Base-by-base conservation (phyloP, 352 stramenopile species). In the Phytopythium montanum region DNA sequence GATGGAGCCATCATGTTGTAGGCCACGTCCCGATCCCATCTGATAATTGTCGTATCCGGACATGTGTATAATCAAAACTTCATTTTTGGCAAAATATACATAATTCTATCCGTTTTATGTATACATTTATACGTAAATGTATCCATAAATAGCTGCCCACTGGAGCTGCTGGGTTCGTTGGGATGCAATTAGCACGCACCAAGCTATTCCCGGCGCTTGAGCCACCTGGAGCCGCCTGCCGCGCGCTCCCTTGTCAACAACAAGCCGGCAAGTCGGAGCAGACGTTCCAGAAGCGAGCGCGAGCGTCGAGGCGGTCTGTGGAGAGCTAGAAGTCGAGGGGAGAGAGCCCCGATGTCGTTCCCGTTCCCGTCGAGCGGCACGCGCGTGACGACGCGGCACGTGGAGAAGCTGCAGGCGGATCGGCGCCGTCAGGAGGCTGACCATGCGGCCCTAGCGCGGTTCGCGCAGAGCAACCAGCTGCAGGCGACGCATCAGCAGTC, bases 381-480 rank as follows among this genome's bases (percentile, higher is more conserved):
- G 66, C 81, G 78, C 59, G 82, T 91, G 73, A 83, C 81, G 53
- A 61, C 79, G 60, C 79, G 74, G 38, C 73, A 79, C 53, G 68
- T 88, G 18, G 79, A 91, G 44, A 86, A 86, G 66, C 61, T 87
- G 13, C 79, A 88, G 64, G 44, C 64, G 25, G 78, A 87, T 28
- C 75, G 81, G 14, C 76, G 79, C n/a, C 70, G 71, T 10, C 79
- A 88, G 58, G 81, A 88, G 57, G 45, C 66, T n/a, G 75, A 89
- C 28, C 74, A 83, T 49, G 33, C 66, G n/a, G 76, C 76, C 39
- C 66, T 91, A 26, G 59, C 74, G 56, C 66, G 73, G 42, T 91
- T 88, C 63, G 66, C 79, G 29, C 65, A 76, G 49, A 61, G 44
- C 6, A 91, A 87, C 58, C 75, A 87, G 61, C 49, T 88, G 55